Evolutionary conservation across 306 rosid species (phyloP).

Genomic region (Mimosa pudica): DNA sequence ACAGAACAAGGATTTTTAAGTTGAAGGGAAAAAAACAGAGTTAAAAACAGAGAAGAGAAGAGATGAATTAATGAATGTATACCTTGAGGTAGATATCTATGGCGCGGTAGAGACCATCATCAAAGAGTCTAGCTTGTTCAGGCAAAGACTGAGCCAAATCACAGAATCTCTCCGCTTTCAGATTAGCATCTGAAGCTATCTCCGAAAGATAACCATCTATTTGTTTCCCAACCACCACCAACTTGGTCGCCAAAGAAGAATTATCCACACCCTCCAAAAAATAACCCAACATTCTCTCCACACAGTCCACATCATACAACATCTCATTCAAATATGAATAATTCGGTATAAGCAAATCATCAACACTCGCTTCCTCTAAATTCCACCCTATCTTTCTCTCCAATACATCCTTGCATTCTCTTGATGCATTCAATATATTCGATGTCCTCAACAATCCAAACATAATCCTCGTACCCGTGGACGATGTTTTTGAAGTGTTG

Average conservation of each 20-base stretch:
- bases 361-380: constrained; percentile 85
- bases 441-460: constrained; percentile 81
- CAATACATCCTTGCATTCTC: constrained; percentile 59
- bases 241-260: constrained; percentile 1
- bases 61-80: neutral
- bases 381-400: constrained; percentile 91
- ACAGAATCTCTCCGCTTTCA: constrained; percentile 65
- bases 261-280: constrained; percentile 37
- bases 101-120: constrained; percentile 93
- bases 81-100: constrained; percentile 96
- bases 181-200: constrained; percentile 91
- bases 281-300: constrained; percentile 64
- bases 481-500: constrained; percentile 46
- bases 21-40: no score
- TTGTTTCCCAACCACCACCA: constrained; percentile 70
- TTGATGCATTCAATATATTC: constrained; percentile 72
- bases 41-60: no score
- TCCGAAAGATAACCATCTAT: constrained; percentile 87
- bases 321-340: constrained; percentile 91
- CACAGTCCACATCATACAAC: constrained; percentile 84
- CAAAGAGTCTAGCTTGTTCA: constrained; percentile 83
- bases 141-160: constrained; percentile 75
- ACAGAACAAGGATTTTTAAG: no score
- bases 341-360: constrained; percentile 90
- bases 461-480: constrained; percentile 64